A percentile compares a stretch with the other conserved stretches of the same genome.
Conservation (phyloP, 352 stramenopile genomes). For the Phytophthora hibernalis region DNA sequence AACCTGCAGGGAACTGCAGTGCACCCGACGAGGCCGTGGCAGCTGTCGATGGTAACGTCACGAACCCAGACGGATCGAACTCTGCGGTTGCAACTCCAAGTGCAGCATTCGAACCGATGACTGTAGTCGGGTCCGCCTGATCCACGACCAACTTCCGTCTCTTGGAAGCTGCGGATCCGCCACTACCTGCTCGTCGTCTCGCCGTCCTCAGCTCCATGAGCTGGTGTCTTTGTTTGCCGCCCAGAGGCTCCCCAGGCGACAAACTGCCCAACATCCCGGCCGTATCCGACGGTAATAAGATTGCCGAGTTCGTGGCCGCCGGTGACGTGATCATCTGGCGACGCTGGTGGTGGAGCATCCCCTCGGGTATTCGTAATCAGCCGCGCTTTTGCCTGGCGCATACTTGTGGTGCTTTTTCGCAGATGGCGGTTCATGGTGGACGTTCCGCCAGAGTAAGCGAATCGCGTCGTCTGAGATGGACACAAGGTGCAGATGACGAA, state of each 20-base stretch:
- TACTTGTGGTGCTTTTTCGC: slow-evolving; percentile 87
- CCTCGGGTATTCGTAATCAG: slow-evolving; percentile 71
- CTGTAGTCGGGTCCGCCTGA: slow-evolving; percentile 26
- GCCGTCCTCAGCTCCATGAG: slow-evolving; percentile 70
- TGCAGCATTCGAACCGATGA: slow-evolving; percentile 1
- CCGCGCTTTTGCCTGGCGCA: slow-evolving; percentile 71
- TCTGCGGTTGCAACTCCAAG: slow-evolving; percentile 30
- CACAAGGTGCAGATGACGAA: slow-evolving; percentile 84
- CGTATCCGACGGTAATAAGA: slow-evolving; percentile 31
- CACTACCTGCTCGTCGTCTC: slow-evolving; percentile 43
- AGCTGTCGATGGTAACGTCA: slow-evolving; percentile 44
- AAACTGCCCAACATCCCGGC: slow-evolving; percentile 41
- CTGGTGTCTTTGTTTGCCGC: slow-evolving; percentile 49
- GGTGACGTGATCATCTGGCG: slow-evolving; percentile 22
- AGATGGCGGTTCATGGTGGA: slow-evolving; percentile 88
- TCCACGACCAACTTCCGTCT: slow-evolving; percentile 54
- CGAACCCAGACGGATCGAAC: slow-evolving; percentile 75
- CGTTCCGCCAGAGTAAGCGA: slow-evolving; percentile 84
- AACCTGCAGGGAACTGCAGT: slow-evolving; percentile 62
- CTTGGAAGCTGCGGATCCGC: slow-evolving; percentile 29
- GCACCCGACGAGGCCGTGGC: slow-evolving; percentile 27
- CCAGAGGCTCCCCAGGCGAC: slow-evolving; percentile 51
- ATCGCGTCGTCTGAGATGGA: slow-evolving; percentile 67
- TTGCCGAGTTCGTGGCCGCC: not conserved
- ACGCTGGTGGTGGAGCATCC: slow-evolving; percentile 15